Percentiles rank a stretch among this genome's conserved stretches.
Evolutionary conservation across 805 yeast species (phyloP).

Genomic region (Aciculoconidium aculeatum): DNA sequence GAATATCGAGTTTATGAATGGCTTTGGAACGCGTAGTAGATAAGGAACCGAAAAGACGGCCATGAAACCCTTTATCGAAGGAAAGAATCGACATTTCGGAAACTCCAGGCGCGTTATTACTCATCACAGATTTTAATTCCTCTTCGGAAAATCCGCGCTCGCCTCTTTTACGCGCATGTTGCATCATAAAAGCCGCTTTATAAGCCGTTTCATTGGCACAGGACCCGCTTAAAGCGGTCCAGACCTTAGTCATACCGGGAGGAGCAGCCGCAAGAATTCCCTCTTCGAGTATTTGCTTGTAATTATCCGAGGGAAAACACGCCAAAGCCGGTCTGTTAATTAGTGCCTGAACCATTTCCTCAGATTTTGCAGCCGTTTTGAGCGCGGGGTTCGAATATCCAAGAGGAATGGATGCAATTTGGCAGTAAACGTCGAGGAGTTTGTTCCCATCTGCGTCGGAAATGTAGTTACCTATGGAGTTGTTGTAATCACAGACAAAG

Average conservation of each 20-base stretch:
- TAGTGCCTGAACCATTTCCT: conserved; percentile 36
- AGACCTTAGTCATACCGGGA: conserved; percentile 50
- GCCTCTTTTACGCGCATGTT: conserved; percentile 51
- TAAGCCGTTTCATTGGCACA: conserved; percentile 68
- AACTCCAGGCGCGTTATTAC: conserved; percentile 46
- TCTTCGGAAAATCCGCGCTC: conserved; percentile 37
- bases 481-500: conserved; percentile 34
- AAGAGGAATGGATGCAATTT: conserved; percentile 38
- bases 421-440: conserved; percentile 37
- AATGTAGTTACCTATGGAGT: conserved; percentile 36
- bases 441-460: conserved; percentile 38
- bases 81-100: conserved; percentile 50
- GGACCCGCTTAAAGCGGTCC: conserved; percentile 66
- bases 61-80: conserved; percentile 52
- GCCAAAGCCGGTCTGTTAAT: conserved; percentile 42
- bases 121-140: conserved; percentile 45
- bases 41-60: conserved; percentile 50
- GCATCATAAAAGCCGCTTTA: conserved; percentile 67
- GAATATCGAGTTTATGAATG: conserved; percentile 52
- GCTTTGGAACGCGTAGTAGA: conserved; percentile 54
- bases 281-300: conserved; percentile 41
- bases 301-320: conserved; percentile 31
- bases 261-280: conserved; percentile 61
- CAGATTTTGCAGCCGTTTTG: conserved; percentile 31
- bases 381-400: conserved; percentile 41